Conservation (phyloP, 306 rosid genomes). For the Rosa lucieae region DNA sequence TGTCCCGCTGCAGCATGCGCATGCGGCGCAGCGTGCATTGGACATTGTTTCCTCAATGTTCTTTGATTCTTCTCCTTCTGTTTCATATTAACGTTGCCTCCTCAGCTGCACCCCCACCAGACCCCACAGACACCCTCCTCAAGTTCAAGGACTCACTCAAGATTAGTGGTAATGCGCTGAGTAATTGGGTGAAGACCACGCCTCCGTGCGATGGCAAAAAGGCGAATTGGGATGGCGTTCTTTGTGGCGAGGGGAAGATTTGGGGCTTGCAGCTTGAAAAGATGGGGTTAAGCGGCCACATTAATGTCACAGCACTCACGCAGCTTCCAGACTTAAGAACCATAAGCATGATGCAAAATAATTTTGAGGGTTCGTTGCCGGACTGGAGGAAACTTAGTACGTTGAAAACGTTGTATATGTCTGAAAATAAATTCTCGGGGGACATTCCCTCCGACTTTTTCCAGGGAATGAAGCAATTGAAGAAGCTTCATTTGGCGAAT, state of each 20-base stretch:
- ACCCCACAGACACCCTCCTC: slow-evolving; percentile 41
- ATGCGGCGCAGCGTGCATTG: neutral
- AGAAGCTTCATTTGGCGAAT: slow-evolving; percentile 57
- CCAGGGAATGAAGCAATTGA: slow-evolving; percentile 50
- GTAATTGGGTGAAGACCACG: slow-evolving; percentile 41
- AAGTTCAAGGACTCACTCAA: slow-evolving; percentile 51
- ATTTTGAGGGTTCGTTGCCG: slow-evolving; percentile 52
- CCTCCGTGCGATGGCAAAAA: slow-evolving; percentile 40
- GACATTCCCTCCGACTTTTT: slow-evolving; percentile 43
- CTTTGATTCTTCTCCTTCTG: neutral
- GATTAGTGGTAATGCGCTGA: neutral
- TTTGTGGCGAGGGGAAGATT: slow-evolving; percentile 44
- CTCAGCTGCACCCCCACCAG: slow-evolving; percentile 3
- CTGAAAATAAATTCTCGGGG: slow-evolving; percentile 66
- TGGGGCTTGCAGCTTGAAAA: slow-evolving; percentile 68
- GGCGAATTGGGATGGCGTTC: slow-evolving; percentile 56
- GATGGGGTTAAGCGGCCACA: slow-evolving; percentile 57
- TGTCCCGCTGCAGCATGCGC: neutral
- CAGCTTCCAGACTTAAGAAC: slow-evolving; percentile 46
- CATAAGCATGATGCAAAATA: slow-evolving; percentile 60
- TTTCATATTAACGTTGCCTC: slow-evolving; percentile 1
- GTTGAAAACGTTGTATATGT: slow-evolving; percentile 55
- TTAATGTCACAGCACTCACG: slow-evolving; percentile 46
- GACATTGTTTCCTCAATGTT: neutral
- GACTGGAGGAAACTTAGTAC: slow-evolving; percentile 34